Base-by-base conservation (phyloP, 202 grass and related monocot species). In the Dendrocalamus latiflorus region DNA sequence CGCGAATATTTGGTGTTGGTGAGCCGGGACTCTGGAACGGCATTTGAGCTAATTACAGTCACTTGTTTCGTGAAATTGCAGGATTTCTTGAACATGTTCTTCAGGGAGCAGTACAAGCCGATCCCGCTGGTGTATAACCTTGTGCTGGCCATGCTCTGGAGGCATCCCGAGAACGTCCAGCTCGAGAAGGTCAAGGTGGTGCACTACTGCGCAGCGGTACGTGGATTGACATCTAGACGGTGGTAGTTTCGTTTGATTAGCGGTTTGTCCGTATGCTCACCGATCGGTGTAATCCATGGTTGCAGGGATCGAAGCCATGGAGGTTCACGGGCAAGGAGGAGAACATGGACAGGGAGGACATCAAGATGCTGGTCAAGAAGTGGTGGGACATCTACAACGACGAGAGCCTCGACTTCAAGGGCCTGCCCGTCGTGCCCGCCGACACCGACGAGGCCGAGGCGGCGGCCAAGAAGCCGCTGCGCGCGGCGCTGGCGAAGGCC, bases 71-170 rank as follows among this genome's bases (percentile, higher is more conserved):
- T 42, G 12, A 53, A 43, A 30, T 16, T 25, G 58, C 81, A 94
- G 92, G 95, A 98, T 51, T 98, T 98, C 65, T 53, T 98, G 16
- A 98, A 98, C 87, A 88, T 95, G 88, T 98, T 93, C 87, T 98
- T 98, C 85, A 86, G 83, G 79, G 90, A 95, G 6, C 71, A 93
- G 55, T n/a, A n/a, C n/a, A n/a, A n/a, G n/a, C n/a, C n/a, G n/a
- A n/a, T 98, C 75, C 95, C 95, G 2, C 47, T 86, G 13, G 47
- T 91, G 25, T 98, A 95, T 87, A 98, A 98, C 80, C 87, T 98
- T 28, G 92, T 98, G 1, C 62, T 98, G 9, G 95, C 95, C 4
- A 95, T 98, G 95, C 87, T 98, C 3, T 98, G 95, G 95, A 91
- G 95, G 72, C 95, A 98, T 59, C 95, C 95, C 0, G 95, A 98